Base-by-base conservation (phyloP, 352 stramenopile genomes). In the Pythium pyrilobum region DNA sequence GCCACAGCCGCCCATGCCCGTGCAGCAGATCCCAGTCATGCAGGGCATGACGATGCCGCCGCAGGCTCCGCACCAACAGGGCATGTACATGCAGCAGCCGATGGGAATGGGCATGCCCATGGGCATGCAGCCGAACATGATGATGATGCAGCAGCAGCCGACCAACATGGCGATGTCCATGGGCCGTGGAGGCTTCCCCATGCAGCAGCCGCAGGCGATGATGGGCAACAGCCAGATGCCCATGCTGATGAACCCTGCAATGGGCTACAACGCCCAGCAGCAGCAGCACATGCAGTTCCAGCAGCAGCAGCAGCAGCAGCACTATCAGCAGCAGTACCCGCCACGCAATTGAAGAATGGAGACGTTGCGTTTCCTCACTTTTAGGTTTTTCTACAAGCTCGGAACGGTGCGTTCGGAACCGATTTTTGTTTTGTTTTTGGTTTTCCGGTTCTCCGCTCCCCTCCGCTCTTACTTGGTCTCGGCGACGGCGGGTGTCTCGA, bases 1-100 rank as follows among this genome's bases (percentile, higher is more conserved):
- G 53, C 15, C 59, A 13, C 59, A 67, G 32, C 52, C 52, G 7
- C 37, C 59, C 1, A 40, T 27, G 21, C 59, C 52, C 11, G 59
- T 62, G 5, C 40, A 54, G 42, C 46, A 56, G 24, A 21, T 52
- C 40, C 42, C 4, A 33, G 3, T 4, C 20, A 47, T 13, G 32
- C 27, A 64, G 21, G 31, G 16, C n/a, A 49, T 46, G 42, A 28
- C 16, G 27, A 45, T 25, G 55, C 52, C 49, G 29, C 15, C 21
- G 33, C 29, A 9, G 6, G 10, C 9, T n/a, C 25, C 36, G 25
- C 47, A 44, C 12, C 48, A 36, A 16, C 47, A 46, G 34, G 20
- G 20, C 10, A 24, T 28, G 25, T 20, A 15, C 7, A 40, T 52
- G 44, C 44, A 52, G 44, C 27, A 39, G 43, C 43, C 38, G 29